These are phyloP conservation scores for Xylaria sp. DNA, from an alignment of 2,329 filamentous ascomycete species.

Conservation along the genomic window DNA sequence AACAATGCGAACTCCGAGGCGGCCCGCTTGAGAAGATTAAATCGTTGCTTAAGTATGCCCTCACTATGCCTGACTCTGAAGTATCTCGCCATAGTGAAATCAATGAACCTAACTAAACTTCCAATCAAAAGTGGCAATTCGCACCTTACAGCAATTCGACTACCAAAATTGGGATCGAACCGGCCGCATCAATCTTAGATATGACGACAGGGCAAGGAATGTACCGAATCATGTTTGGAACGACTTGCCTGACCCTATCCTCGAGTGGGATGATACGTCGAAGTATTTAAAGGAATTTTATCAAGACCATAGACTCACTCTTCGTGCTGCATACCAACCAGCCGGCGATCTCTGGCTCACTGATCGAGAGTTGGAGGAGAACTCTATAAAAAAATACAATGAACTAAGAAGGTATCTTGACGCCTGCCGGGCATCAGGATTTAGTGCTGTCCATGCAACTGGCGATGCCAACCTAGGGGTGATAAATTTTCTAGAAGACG, in stretches of 20 bases:
- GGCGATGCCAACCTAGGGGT: neutral
- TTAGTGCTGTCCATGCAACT: neutral
- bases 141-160: neutral
- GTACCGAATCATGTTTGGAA: neutral
- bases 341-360: neutral
- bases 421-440: neutral
- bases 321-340: neutral
- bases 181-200: neutral
- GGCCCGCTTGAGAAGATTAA: neutral
- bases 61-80: neutral
- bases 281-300: neutral
- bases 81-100: neutral
- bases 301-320: neutral
- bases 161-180: neutral
- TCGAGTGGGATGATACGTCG: neutral
- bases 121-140: neutral
- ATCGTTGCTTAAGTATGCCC: constrained; percentile 4
- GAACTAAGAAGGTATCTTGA: neutral
- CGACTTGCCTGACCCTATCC: neutral
- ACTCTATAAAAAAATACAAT: neutral
- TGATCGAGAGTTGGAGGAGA: neutral
- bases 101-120: neutral
- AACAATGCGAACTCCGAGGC: neutral
- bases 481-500: constrained; percentile 1
- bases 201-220: neutral